phyloP scores from a whole-genome alignment of 2,329 filamentous ascomycete genomes.

The Fusarium gaditjirri region DNA sequence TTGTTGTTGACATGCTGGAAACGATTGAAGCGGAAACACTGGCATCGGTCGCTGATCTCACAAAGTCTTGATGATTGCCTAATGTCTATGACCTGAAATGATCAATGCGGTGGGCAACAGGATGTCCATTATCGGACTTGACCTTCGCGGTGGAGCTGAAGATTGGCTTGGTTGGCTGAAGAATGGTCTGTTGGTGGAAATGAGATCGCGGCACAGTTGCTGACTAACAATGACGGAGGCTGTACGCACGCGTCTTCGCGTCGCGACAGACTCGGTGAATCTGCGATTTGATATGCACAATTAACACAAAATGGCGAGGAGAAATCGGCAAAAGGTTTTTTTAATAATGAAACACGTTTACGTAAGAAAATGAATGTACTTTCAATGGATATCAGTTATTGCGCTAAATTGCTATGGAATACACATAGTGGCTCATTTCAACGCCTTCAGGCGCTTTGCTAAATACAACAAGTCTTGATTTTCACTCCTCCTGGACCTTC shows the following conservation, averaged over 20 bases:
- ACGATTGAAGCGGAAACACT: neutral
- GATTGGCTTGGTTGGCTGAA: neutral
- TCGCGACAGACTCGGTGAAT: neutral
- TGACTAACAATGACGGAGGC: neutral
- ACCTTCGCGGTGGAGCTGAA: neutral
- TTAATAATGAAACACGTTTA: neutral
- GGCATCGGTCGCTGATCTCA: rapidly evolving
- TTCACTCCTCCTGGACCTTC: constrained; percentile 11
- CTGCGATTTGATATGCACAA: neutral
- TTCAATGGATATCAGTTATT: neutral
- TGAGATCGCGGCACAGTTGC: rapidly evolving
- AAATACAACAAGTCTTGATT: neutral
- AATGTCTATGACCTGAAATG: rapidly evolving
- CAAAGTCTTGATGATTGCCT: neutral
- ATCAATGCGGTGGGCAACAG: rapidly evolving
- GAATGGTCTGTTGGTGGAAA: neutral
- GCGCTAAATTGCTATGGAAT: neutral
- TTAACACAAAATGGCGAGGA: neutral
- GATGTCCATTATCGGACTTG: neutral
- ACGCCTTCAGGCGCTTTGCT: neutral
- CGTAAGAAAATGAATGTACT: neutral
- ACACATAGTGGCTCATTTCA: neutral
- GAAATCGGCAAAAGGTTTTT: neutral
- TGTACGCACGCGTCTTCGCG: neutral
- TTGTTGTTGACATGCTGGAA: neutral